A percentile compares a stretch with the other conserved stretches of the same genome.
Evolutionary conservation across 331 rosid species (phyloP).

Genomic region (Quercus tomentella): DNA sequence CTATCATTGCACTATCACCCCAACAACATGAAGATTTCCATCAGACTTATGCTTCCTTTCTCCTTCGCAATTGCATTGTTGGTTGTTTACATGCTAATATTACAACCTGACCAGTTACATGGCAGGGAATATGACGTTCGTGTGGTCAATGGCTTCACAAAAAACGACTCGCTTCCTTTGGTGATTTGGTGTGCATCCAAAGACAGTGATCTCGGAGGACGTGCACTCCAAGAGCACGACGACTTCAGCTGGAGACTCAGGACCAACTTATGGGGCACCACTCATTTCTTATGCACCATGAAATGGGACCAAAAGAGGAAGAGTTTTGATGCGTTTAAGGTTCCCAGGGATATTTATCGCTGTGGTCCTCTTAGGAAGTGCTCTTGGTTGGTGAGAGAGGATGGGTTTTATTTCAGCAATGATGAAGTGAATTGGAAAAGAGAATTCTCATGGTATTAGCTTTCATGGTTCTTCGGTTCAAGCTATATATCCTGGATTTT

Average conservation of each 20-base stretch:
- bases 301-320: constrained; percentile 66
- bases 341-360: constrained; percentile 53
- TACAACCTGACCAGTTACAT: constrained; percentile 27
- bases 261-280: constrained; percentile 45
- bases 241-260: constrained; percentile 74
- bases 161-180: constrained; percentile 71
- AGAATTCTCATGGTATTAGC: constrained; percentile 61
- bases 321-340: constrained; percentile 71
- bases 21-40: constrained; percentile 15
- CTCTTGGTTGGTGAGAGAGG: constrained; percentile 61
- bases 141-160: constrained; percentile 65
- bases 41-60: constrained; percentile 16
- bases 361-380: constrained; percentile 54
- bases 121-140: constrained; percentile 48
- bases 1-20: not conserved
- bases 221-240: constrained; percentile 79
- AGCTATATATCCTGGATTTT: too few species aligned
- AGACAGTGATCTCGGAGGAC: constrained; percentile 68
- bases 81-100: constrained; percentile 21
- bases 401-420: constrained; percentile 79
- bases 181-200: constrained; percentile 78
- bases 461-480: too few species aligned
- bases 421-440: constrained; percentile 73
- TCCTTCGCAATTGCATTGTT: constrained; percentile 27
- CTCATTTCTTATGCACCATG: constrained; percentile 61